These are phyloP conservation scores for Cordyceps militaris DNA, from an alignment of 2,329 filamentous ascomycete species.

Conservation along the genomic window DNA sequence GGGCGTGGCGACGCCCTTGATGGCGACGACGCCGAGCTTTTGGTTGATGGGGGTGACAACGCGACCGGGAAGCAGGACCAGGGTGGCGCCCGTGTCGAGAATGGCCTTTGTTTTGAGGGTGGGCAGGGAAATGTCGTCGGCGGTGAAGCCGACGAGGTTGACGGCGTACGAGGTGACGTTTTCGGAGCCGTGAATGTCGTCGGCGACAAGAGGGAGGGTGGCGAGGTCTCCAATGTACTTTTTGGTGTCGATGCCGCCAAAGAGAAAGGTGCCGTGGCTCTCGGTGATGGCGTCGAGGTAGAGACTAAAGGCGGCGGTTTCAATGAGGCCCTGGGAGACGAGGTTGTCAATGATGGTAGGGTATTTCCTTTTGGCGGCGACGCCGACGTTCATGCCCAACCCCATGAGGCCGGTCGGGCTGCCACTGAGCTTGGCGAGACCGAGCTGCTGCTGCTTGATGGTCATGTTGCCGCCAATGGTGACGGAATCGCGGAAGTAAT, in stretches of 20 bases:
- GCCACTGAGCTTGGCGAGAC: constrained; percentile 41
- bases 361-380: constrained; percentile 37
- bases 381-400: constrained; percentile 47
- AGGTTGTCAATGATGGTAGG: constrained; percentile 59
- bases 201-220: constrained; percentile 39
- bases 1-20: constrained; percentile 33
- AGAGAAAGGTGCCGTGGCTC: constrained; percentile 63
- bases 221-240: constrained; percentile 56
- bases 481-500: constrained; percentile 53
- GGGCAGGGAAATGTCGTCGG: constrained; percentile 25
- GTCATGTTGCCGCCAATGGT: constrained; percentile 39
- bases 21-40: constrained; percentile 42
- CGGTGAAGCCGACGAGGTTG: constrained; percentile 32
- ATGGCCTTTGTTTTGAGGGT: constrained; percentile 48
- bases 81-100: constrained; percentile 66
- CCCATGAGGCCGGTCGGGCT: constrained; percentile 52
- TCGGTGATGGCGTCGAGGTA: constrained; percentile 61
- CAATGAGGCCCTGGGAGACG: constrained; percentile 53
- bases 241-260: constrained; percentile 69
- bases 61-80: constrained; percentile 59
- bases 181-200: constrained; percentile 33
- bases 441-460: constrained; percentile 47
- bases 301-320: constrained; percentile 59
- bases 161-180: constrained; percentile 34
- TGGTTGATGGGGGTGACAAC: constrained; percentile 45